Evolutionary conservation across 2,329 filamentous ascomycete genomes (phyloP).

Genomic region (Nannizziopsis arthrosporioides): DNA sequence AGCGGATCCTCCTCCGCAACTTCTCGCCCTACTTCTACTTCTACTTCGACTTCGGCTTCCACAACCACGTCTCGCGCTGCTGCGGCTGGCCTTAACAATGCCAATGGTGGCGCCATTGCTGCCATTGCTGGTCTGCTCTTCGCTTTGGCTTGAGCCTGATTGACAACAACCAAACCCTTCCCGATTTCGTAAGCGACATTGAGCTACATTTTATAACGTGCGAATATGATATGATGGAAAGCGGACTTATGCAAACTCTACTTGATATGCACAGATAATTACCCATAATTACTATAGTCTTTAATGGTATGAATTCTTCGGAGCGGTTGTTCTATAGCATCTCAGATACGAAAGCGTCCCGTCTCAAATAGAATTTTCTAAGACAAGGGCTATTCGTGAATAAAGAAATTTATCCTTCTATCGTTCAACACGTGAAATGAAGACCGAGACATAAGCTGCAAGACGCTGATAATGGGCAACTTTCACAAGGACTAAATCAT

Average conservation of each 20-base stretch:
- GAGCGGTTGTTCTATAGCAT: too few relatives aligned
- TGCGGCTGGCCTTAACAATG: constrained; percentile 16
- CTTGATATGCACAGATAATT: background rate
- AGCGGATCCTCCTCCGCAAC: constrained; percentile 20
- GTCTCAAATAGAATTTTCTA: too few relatives aligned
- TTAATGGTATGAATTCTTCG: too few relatives aligned
- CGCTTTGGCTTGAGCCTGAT: constrained; percentile 8
- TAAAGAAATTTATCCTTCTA: too few relatives aligned
- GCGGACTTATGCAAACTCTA: background rate
- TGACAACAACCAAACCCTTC: background rate
- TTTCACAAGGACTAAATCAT: too few relatives aligned
- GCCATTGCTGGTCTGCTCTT: constrained; percentile 12
- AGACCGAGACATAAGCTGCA: too few relatives aligned
- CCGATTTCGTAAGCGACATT: background rate
- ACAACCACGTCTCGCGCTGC: constrained; percentile 6
- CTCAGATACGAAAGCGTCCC: too few relatives aligned
- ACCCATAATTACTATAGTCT: too few relatives aligned
- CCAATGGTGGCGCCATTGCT: constrained; percentile 13
- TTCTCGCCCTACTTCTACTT: constrained; percentile 12
- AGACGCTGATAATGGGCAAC: too few relatives aligned
- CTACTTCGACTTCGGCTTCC: constrained; percentile 1
- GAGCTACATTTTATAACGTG: background rate
- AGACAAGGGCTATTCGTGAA: too few relatives aligned
- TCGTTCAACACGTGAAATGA: too few relatives aligned
- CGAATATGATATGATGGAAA: background rate